Evolutionary conservation across 2,329 filamentous ascomycete species (phyloP).

Genomic region (Fusarium sambucinum): DNA sequence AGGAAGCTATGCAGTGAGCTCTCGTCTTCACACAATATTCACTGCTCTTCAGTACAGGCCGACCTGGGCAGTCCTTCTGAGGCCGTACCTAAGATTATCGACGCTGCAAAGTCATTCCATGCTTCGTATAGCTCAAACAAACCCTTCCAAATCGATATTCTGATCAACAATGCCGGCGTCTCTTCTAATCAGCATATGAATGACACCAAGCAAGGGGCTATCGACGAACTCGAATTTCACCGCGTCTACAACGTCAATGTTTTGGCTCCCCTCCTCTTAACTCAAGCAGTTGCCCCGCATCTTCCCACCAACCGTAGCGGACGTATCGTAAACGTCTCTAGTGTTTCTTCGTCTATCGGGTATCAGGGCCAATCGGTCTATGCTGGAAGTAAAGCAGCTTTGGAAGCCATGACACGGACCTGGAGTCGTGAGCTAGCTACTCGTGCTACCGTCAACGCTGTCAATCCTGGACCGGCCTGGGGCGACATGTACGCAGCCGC

Average conservation of each 20-base stretch:
- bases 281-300: conserved; percentile 77
- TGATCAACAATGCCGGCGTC: conserved; percentile 88
- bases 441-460: conserved; percentile 66
- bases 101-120: conserved; percentile 48
- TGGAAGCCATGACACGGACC: conserved; percentile 70
- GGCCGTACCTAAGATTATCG: conserved; percentile 48
- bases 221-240: conserved; percentile 74
- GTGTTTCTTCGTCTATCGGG: conserved; percentile 65
- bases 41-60: conserved; percentile 48
- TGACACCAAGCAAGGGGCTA: conserved; percentile 62
- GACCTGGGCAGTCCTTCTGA: conserved; percentile 47
- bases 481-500: conserved; percentile 63
- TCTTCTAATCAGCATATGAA: conserved; percentile 73
- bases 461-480: conserved; percentile 69
- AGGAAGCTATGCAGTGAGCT: conserved; percentile 62
- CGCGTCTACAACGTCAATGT: conserved; percentile 84
- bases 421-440: conserved; percentile 69
- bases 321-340: conserved; percentile 68
- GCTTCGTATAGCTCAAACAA: conserved; percentile 37
- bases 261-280: conserved; percentile 80
- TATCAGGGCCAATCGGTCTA: conserved; percentile 69
- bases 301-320: conserved; percentile 75
- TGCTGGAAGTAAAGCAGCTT: conserved; percentile 68
- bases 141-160: conserved; percentile 73
- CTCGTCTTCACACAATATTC: conserved; percentile 56